phyloP scores from a whole-genome alignment of 768 basidiomycete species.

The Austroboletus eburneus region DNA sequence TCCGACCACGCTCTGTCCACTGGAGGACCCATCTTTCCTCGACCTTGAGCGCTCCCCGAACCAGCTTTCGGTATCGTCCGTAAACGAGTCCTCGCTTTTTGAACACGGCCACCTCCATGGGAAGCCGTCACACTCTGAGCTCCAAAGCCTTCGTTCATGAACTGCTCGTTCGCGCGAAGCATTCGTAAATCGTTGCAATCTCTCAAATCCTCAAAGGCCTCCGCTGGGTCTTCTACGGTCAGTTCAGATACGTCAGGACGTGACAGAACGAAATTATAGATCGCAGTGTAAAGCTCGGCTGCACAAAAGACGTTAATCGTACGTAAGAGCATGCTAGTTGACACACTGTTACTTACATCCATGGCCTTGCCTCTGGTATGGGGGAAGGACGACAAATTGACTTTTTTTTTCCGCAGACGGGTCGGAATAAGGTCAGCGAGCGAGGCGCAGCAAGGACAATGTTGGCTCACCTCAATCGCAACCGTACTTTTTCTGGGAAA shows the following conservation, averaged over 20 bases:
- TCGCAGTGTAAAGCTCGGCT: constrained; percentile 86
- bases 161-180: constrained; percentile 58
- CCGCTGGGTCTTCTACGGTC: constrained; percentile 96
- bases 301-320: background rate
- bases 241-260: constrained; percentile 78
- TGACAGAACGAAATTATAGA: constrained; percentile 71
- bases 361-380: constrained; percentile 86
- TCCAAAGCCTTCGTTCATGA: constrained; percentile 71
- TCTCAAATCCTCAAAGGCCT: constrained; percentile 94
- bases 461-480: constrained; percentile 71
- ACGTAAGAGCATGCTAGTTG: background rate
- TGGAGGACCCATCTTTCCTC: constrained; percentile 74
- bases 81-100: constrained; percentile 38
- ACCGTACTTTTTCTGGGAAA: constrained; percentile 85
- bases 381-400: constrained; percentile 91
- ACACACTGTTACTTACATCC: constrained; percentile 59
- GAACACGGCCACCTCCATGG: constrained; percentile 44
- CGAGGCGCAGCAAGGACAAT: background rate
- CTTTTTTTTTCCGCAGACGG: constrained; percentile 37
- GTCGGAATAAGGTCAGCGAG: background rate
- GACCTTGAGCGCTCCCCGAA: constrained; percentile 22
- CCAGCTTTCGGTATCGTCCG: constrained; percentile 22
- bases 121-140: constrained; percentile 31
- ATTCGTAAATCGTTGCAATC: constrained; percentile 88
- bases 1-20: constrained; percentile 74